Evolutionary conservation across 2,329 filamentous ascomycete species (phyloP).

Genomic region (Trichoderma breve): DNA sequence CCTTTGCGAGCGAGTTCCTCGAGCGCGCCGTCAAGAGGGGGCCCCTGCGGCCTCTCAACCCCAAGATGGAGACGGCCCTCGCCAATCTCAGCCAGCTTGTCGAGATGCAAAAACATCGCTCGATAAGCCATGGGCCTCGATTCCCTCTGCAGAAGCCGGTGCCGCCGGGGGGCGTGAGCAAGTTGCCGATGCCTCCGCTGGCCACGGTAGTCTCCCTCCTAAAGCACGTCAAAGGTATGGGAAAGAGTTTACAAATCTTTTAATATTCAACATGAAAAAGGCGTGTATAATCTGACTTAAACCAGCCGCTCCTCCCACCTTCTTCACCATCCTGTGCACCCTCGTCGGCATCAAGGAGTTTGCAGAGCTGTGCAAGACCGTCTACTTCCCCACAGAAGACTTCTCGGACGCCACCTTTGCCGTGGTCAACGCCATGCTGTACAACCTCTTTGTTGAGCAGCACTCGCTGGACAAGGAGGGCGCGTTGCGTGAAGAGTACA

Average conservation of each 20-base stretch:
- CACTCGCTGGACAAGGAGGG: conserved; percentile 37
- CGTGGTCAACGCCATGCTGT: conserved; percentile 49
- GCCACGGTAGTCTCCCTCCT: conserved; percentile 48
- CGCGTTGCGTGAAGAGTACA: conserved; percentile 36
- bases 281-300: background rate
- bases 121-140: conserved; percentile 42
- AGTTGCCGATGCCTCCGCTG: conserved; percentile 55
- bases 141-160: conserved; percentile 47
- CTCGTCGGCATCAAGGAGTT: conserved; percentile 52
- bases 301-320: conserved; percentile 44
- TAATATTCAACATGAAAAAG: background rate
- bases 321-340: conserved; percentile 50
- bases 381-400: conserved; percentile 54
- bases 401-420: conserved; percentile 51
- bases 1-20: conserved; percentile 54
- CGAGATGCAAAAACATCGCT: conserved; percentile 46
- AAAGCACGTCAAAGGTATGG: conserved; percentile 46
- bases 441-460: conserved; percentile 50
- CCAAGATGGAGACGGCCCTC: conserved; percentile 53
- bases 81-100: conserved; percentile 53
- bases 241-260: background rate
- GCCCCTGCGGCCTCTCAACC: conserved; percentile 44
- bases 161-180: conserved; percentile 46
- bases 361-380: conserved; percentile 46
- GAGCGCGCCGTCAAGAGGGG: conserved; percentile 52